A percentile compares a stretch with the other conserved stretches of the same genome.
Conservation (phyloP, 2,329 filamentous ascomycete genomes). For the Aspergillus pseudoviridinutans region DNA sequence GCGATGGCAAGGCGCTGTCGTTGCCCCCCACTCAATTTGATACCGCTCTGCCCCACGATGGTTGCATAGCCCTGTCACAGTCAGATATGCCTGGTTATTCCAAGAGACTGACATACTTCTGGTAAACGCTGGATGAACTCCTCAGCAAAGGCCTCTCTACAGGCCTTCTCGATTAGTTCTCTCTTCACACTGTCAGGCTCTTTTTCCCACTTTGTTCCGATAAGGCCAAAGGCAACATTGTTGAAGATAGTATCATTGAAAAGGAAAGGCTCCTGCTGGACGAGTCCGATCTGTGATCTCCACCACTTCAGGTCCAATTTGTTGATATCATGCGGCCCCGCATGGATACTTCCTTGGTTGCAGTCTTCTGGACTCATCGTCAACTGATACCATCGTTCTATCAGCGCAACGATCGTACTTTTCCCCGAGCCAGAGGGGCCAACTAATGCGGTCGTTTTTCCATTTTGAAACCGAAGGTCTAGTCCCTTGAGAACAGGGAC, state of each 20-base stretch:
- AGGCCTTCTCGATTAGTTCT: constrained; percentile 58
- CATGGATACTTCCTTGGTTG: constrained; percentile 46
- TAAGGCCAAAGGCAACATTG: constrained; percentile 59
- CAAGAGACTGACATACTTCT: background rate
- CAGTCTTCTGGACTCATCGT: background rate
- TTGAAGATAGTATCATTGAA: constrained; percentile 41
- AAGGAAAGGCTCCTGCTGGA: background rate
- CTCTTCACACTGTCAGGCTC: constrained; percentile 34
- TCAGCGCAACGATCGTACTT: constrained; percentile 42
- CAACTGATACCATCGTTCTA: constrained; percentile 43
- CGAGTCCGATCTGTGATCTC: background rate
- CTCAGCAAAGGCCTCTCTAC: constrained; percentile 64
- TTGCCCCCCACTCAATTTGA: constrained; percentile 72
- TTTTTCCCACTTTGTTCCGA: constrained; percentile 33
- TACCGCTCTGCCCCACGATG: constrained; percentile 68
- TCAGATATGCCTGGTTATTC: background rate
- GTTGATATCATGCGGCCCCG: constrained; percentile 51
- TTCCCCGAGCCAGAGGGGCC: constrained; percentile 46
- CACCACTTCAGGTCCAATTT: constrained; percentile 57
- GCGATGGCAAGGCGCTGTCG: constrained; percentile 77
- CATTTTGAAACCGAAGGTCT: constrained; percentile 28
- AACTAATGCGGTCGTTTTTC: constrained; percentile 43
- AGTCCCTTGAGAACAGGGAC: constrained; percentile 34
- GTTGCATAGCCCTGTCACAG: constrained; percentile 61
- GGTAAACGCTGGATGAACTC: constrained; percentile 65